phyloP scores from a whole-genome alignment of 139 green algal genomes.

The Picochlorum sp. region DNA sequence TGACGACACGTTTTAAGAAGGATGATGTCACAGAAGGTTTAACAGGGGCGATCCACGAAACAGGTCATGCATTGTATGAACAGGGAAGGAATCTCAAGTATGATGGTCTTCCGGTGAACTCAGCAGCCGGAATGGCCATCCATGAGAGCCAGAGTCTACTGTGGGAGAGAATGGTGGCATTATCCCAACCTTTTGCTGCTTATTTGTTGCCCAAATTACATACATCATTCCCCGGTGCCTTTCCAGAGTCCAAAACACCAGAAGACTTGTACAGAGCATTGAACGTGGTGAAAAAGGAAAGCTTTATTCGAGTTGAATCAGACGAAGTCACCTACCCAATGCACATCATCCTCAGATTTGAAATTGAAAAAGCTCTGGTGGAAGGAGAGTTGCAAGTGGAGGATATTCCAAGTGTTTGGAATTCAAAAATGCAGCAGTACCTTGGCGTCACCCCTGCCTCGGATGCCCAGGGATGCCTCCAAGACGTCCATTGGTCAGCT shows the following conservation, averaged over 20 bases:
- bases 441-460: conserved; percentile 29
- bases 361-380: conserved; percentile 76
- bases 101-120: conserved; percentile 66
- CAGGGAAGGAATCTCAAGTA: conserved; percentile 71
- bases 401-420: conserved; percentile 62
- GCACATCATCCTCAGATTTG: conserved; percentile 81
- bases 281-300: conserved; percentile 61
- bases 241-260: conserved; percentile 27
- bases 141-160: conserved; percentile 84
- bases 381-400: conserved; percentile 52
- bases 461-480: conserved; percentile 69
- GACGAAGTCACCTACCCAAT: conserved; percentile 86
- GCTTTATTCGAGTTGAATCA: conserved; percentile 79
- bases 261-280: conserved; percentile 58
- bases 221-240: conserved; percentile 36
- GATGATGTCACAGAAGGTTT: conserved; percentile 68
- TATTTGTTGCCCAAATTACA: conserved; percentile 43
- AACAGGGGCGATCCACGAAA: conserved; percentile 58
- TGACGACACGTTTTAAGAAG: conserved; percentile 87
- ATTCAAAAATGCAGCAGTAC: conserved; percentile 19
- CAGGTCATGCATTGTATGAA: conserved; percentile 85
- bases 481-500: conserved; percentile 80
- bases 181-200: conserved; percentile 47
- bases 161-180: conserved; percentile 84
- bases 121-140: conserved; percentile 58